Evolutionary conservation across 1,284 basidiomycete genomes (phyloP), one percentile per base, ranked within the genome.

Genomic region (Moesziomyces sp.): DNA sequence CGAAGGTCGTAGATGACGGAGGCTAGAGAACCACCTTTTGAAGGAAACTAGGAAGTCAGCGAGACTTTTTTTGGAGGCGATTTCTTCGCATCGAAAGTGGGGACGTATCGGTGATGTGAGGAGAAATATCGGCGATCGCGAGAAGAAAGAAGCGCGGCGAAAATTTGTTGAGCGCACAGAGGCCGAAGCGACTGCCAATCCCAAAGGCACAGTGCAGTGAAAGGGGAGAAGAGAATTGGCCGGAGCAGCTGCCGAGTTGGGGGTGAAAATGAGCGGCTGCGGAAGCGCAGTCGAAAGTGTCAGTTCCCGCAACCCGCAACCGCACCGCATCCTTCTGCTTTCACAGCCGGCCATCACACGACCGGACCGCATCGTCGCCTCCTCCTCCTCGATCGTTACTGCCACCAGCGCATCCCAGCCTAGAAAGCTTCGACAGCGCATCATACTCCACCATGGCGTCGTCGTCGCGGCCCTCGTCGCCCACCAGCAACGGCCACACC

Each of bases 291-390:
- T 21, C 30, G 9, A 30, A 30, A 30, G 30, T 30, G 30, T 30
- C 30, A 30, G 30, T 30, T 30, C 11, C 30, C 30, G 11, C 30
- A 30, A 30, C 30, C 30, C 30, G 30, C 30, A 30, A 30, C 11
- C 30, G 30, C 30, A 30, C 11, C 30, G 30, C 30, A 30, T 30
- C 8, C 11, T 30, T 21, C 28, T 26, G 44, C 44, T 21, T 16
- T 46, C 44, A 11, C 30, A 44, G 13, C 46, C 46, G 47, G n/a
- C 60, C 45, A 55, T 58, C 56, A 58, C 55, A 64, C 51, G 61
- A 64, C 38, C 52, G 26, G 34, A 44, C 24, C 16, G 18, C 28
- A n/a, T 46, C 42, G 11, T 21, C 23, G 45, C 21, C 50, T 18
- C 10, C 18, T 44, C 24, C 24, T 26, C 24, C 24, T 26, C 24